A percentile compares a stretch with the other conserved stretches of the same genome.
These are phyloP conservation scores for Pseudocercospora ulei DNA, from an alignment of 2,329 filamentous ascomycete species.

Conservation along the genomic window DNA sequence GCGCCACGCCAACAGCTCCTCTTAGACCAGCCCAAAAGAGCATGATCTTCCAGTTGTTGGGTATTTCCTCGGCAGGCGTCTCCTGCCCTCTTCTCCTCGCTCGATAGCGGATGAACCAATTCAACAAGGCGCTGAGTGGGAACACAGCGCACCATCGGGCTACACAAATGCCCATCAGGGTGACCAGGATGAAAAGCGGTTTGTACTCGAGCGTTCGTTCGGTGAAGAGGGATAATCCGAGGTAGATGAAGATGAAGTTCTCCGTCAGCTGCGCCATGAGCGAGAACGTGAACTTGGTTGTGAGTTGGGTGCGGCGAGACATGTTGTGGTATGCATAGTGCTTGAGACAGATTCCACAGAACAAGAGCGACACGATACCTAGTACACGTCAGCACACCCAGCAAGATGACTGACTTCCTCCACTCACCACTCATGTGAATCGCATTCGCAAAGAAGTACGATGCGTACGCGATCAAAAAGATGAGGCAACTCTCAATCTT, in stretches of 20 bases:
- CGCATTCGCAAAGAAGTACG: constrained; percentile 95
- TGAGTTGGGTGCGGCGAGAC: constrained; percentile 92
- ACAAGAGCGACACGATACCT: constrained; percentile 93
- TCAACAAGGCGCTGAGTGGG: constrained; percentile 78
- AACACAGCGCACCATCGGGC: constrained; percentile 93
- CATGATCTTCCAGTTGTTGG: constrained; percentile 97
- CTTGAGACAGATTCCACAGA: constrained; percentile 96
- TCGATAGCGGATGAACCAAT: constrained; percentile 82
- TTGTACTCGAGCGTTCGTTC: constrained; percentile 82
- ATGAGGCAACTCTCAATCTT: constrained; percentile 96
- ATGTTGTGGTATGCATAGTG: constrained; percentile 99
- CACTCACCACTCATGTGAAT: constrained; percentile 83
- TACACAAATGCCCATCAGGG: constrained; percentile 80
- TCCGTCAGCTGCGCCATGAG: constrained; percentile 89
- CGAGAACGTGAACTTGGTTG: constrained; percentile 95
- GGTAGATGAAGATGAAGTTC: constrained; percentile 99
- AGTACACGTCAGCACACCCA: constrained; percentile 15
- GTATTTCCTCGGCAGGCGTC: constrained; percentile 67
- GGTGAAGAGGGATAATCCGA: constrained; percentile 88
- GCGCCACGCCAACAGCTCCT: constrained; percentile 86
- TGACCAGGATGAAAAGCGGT: constrained; percentile 87
- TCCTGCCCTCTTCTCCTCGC: constrained; percentile 66
- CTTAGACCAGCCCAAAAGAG: constrained; percentile 97
- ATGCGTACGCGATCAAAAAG: constrained; percentile 86
- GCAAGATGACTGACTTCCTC: background rate